phyloP scores from a whole-genome alignment of 371 early-diverging fungal species.

The Mortierella sp. region DNA sequence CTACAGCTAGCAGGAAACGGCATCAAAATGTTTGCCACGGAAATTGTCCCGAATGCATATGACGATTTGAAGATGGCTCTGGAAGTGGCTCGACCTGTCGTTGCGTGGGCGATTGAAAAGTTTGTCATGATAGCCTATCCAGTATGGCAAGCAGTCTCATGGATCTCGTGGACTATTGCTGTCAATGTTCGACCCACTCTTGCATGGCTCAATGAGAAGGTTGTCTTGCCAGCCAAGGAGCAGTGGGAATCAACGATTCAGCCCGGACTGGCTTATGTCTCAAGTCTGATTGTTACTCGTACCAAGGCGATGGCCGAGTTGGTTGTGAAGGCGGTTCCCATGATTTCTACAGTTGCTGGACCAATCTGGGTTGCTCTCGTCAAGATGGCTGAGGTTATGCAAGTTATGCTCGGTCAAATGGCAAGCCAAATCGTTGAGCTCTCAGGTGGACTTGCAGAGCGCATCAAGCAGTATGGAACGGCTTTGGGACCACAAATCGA shows the following conservation, averaged over 20 bases:
- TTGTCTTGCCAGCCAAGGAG: slow-evolving; percentile 13
- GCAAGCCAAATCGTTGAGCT: slow-evolving; percentile 6
- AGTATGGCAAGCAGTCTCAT: slow-evolving; percentile 27
- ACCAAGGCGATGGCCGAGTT: slow-evolving; percentile 1
- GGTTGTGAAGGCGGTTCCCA: slow-evolving; percentile 2
- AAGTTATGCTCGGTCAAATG: slow-evolving; percentile 2
- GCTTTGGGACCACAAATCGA: slow-evolving; percentile 32
- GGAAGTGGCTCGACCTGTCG: slow-evolving; percentile 35
- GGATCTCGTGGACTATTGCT: slow-evolving; percentile 21
- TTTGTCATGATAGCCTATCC: slow-evolving; percentile 25
- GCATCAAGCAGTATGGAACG: slow-evolving; percentile 14
- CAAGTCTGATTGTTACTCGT: background rate
- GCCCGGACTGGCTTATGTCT: slow-evolving; percentile 9
- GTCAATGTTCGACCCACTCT: slow-evolving; percentile 11
- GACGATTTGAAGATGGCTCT: slow-evolving; percentile 36
- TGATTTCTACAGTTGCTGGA: slow-evolving; percentile 1
- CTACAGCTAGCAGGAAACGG: slow-evolving; percentile 10
- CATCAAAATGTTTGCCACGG: slow-evolving; percentile 21
- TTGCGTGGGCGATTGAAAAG: slow-evolving; percentile 29
- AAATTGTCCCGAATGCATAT: slow-evolving; percentile 44
- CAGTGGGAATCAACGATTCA: slow-evolving; percentile 25
- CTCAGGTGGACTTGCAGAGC: slow-evolving; percentile 26
- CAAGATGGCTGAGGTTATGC: slow-evolving; percentile 17
- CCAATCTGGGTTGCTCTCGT: slow-evolving; percentile 31
- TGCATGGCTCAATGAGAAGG: slow-evolving; percentile 16